Evolutionary conservation across 2,329 filamentous ascomycete species (phyloP), one percentile per base, ranked within the genome.

Genomic region (Cordyceps javanica): DNA sequence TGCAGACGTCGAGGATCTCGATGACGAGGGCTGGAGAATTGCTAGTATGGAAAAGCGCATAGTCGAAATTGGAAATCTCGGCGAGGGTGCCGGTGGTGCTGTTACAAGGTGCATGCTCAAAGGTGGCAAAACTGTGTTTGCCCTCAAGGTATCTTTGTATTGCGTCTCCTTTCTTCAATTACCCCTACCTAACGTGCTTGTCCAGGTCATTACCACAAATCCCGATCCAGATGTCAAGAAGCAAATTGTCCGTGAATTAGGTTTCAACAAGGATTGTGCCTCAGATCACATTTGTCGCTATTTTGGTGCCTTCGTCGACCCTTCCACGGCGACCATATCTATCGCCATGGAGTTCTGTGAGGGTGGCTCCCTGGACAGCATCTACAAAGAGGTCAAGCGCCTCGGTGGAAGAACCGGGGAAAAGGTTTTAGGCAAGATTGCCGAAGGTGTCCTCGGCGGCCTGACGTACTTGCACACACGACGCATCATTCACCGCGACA

Each of bases 321-420:
- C 94, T 59, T 88, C 91, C n/a, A 95, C 91, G 10, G 91, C 92
- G 52, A 97, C 93, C 49, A 97, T 99, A 64, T 96, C 91, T 49
- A 99, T 99, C 68, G 92, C 91, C 58, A 99, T 99, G 94, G 94
- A 99, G 71, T 97, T 96, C 67, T 99, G 94, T 70, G 94, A 97
- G 73, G 94, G 94, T 59, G 94, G 94, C 55, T 96, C 91, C 48
- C 82, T 99, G 21, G 92, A 99, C 75, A 94, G 90, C 69, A 94
- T 99, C 63, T 99, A 99, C 77, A 90, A 90, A 64, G 94, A 99
- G 74, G 92, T 99, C 36, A 96, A 96, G 77, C 91, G 94, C 65
- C 83, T 97, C 2, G 93, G 93, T 42, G 94, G 94, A 11, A 85
- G 94, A 51, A 97, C 93, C 0, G 94, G 94, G 63, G 94, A 99